A percentile compares a stretch with the other conserved stretches of the same genome.
These are phyloP conservation scores for Diaporthe nobilis DNA, from an alignment of 2,329 filamentous ascomycete genomes.

Conservation along the genomic window DNA sequence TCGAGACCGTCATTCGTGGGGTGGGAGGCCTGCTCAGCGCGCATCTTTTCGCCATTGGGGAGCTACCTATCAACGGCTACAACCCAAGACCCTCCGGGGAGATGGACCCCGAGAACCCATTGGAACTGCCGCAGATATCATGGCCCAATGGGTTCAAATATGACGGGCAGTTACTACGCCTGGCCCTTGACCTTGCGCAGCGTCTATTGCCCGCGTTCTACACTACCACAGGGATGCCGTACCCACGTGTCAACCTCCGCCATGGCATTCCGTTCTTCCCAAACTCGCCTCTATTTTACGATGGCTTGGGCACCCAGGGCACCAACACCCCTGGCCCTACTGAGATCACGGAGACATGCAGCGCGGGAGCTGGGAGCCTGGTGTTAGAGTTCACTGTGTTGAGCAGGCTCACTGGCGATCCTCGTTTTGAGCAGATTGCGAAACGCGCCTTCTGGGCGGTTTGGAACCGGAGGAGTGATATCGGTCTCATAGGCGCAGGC, in stretches of 20 bases:
- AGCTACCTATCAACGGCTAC: slow-evolving; percentile 89
- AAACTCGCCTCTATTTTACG: slow-evolving; percentile 82
- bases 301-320: slow-evolving; percentile 55
- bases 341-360: slow-evolving; percentile 96
- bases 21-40: slow-evolving; percentile 92
- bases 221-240: slow-evolving; percentile 91
- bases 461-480: slow-evolving; percentile 88
- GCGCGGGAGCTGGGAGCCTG: slow-evolving; percentile 94
- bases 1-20: slow-evolving; percentile 96
- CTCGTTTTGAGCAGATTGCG: slow-evolving; percentile 88
- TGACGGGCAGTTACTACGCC: slow-evolving; percentile 89
- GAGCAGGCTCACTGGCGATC: slow-evolving; percentile 88
- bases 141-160: slow-evolving; percentile 88
- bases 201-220: slow-evolving; percentile 93
- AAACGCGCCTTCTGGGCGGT: slow-evolving; percentile 98
- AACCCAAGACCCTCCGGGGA: slow-evolving; percentile 61
- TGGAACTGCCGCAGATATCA: slow-evolving; percentile 68
- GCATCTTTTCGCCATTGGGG: slow-evolving; percentile 92
- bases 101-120: slow-evolving; percentile 50
- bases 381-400: slow-evolving; percentile 94
- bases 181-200: slow-evolving; percentile 87
- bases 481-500: slow-evolving; percentile 90
- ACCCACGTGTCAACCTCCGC: slow-evolving; percentile 92
- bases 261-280: slow-evolving; percentile 93
- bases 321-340: slow-evolving; percentile 56